A percentile compares a stretch with the other conserved stretches of the same genome.
These are phyloP conservation scores for Amanita thiersii DNA, from an alignment of 768 basidiomycete species.

Conservation along the genomic window DNA sequence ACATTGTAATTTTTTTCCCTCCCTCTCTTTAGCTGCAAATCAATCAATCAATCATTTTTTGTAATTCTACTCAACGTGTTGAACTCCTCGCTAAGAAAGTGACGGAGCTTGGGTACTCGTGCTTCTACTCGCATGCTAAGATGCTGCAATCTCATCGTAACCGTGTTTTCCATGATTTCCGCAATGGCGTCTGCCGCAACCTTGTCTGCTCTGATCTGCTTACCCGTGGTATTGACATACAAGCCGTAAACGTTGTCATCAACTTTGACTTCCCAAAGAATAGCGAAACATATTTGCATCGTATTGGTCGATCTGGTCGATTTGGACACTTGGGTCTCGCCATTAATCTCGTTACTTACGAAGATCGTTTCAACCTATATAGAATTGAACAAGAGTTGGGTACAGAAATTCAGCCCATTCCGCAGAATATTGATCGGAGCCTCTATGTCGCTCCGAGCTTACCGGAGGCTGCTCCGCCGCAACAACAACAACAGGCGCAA, in stretches of 20 bases:
- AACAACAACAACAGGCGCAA: conserved; percentile 23
- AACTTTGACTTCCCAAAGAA: conserved; percentile 99
- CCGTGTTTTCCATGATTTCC: conserved; percentile 99
- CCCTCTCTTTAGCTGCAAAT: conserved; percentile 78
- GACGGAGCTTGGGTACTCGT: conserved; percentile 97
- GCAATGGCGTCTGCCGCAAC: conserved; percentile 96
- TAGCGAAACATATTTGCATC: conserved; percentile 96
- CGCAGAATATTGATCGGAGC: conserved; percentile 81
- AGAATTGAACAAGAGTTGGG: conserved; percentile 98
- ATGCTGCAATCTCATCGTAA: conserved; percentile 99
- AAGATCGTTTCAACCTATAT: conserved; percentile 96
- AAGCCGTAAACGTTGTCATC: conserved; percentile 99
- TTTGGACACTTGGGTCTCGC: conserved; percentile 97
- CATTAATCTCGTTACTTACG: conserved; percentile 96
- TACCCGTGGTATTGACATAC: conserved; percentile 98
- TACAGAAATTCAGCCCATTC: conserved; percentile 96
- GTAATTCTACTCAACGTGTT: conserved; percentile 99
- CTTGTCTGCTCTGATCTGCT: conserved; percentile 97
- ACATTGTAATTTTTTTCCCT: not conserved
- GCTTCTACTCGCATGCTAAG: conserved; percentile 99
- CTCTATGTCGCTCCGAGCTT: conserved; percentile 84
- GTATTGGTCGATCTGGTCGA: conserved; percentile 95
- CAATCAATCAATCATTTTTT: conserved; percentile 99
- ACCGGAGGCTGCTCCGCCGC: conserved; percentile 28
- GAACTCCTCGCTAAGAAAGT: conserved; percentile 99